Conservation (phyloP, 176 grass and related monocot species). For the Poa pratensis region DNA sequence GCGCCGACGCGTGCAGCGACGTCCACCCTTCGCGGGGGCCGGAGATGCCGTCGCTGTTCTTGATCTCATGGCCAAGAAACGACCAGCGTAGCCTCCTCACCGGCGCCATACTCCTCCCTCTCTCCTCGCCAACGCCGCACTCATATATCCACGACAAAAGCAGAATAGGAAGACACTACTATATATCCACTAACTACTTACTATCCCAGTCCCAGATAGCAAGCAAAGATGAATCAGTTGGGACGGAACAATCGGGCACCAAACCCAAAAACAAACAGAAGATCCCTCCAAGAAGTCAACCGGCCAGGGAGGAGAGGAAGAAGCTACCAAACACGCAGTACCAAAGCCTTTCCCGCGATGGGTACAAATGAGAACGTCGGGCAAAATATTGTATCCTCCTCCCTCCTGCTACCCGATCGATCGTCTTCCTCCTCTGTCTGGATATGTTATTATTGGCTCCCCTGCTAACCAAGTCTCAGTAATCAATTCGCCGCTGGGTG, state of each 20-base stretch:
- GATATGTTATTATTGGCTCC: background rate
- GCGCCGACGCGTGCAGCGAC: background rate
- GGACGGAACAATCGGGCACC: conserved; percentile 44
- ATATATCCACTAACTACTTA: background rate
- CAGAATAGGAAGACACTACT: background rate
- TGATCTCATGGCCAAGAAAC: background rate
- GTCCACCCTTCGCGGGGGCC: background rate
- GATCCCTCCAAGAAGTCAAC: conserved; percentile 38
- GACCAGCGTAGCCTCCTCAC: conserved; percentile 36
- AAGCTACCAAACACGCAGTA: background rate
- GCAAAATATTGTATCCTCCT: background rate
- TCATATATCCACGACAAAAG: conserved; percentile 37
- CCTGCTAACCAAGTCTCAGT: conserved; percentile 9
- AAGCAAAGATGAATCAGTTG: background rate
- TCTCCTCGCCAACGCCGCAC: conserved; percentile 1
- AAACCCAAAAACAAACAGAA: conserved; percentile 22
- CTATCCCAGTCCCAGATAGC: background rate
- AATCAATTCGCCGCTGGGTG: background rate
- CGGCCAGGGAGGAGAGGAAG: background rate
- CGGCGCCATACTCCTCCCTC: background rate
- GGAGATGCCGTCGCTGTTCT: background rate
- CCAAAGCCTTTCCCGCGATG: background rate
- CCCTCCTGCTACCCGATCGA: background rate
- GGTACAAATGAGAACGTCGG: background rate
- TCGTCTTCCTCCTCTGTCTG: conserved; percentile 12